Evolutionary conservation across 2,329 filamentous ascomycete species (phyloP), one percentile per base, ranked within the genome.

Genomic region (Pyrenophora tritici-repentis): DNA sequence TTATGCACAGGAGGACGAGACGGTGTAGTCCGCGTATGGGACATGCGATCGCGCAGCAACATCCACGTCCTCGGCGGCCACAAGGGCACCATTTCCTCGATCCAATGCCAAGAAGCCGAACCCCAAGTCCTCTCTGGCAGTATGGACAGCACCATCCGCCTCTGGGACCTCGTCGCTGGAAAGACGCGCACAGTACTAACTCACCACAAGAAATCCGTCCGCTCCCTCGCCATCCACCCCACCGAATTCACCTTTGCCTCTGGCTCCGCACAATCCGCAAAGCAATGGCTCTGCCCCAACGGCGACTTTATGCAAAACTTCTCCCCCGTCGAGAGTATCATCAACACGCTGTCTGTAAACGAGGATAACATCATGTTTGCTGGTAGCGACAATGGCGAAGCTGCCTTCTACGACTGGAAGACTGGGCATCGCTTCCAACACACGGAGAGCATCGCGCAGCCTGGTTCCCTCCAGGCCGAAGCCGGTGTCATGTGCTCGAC

Each of bases 241-340:
- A 86, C 85, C 53, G 94, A 99, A 74, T 99, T 96, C 71, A 99
- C 95, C 0, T 99, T 99, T 71, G 94, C 94, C 4, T 92, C 86
- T 53, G 94, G 89, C 36, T 96, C 91, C 67, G 92, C 93, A 0
- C 89, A 89, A 18, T 92, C 89, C 71, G 97, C 99, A 77, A 99
- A 99, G 80, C 94, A 99, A 77, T 99, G 94, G 93, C 97, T 97
- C 74, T 97, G 92, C 62, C 95, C 95, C 1, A 91, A 97, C 71
- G 95, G 93, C 32, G 91, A 91, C 13, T 97, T 99, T 72, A 99
- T 99, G 94, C 92, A 97, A 74, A 97, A 97, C 71, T 97, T 97
- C 67, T 90, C 96, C 36, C 93, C 93, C 4, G 93, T 97, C 69
- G 97, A 97, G 67, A 85, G 91, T 53, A 95, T 99, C 72, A 93